Percentiles rank a stretch among this genome's conserved stretches.
Evolutionary conservation across 2,329 filamentous ascomycete species (phyloP).

Genomic region (Ophiostoma novo-ulmi): DNA sequence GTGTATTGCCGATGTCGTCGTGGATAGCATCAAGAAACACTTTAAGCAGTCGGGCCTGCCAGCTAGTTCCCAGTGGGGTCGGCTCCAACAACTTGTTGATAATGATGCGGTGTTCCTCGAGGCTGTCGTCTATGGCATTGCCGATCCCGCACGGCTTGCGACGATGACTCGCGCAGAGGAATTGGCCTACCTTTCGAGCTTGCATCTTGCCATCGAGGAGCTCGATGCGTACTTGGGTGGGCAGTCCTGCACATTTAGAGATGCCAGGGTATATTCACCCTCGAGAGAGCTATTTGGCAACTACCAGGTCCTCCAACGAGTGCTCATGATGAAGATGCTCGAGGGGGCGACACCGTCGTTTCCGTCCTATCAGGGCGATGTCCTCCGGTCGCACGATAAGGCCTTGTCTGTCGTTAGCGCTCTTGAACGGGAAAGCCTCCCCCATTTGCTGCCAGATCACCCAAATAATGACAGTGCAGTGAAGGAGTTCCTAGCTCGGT

Average conservation of each 20-base stretch:
- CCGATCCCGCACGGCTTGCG: slow-evolving; percentile 27
- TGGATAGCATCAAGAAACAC: neutral
- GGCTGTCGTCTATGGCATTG: slow-evolving; percentile 31
- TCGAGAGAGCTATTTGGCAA: slow-evolving; percentile 7
- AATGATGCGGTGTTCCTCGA: slow-evolving; percentile 32
- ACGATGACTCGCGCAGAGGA: slow-evolving; percentile 13
- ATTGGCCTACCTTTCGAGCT: neutral
- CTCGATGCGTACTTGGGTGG: neutral
- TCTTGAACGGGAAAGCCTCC: neutral
- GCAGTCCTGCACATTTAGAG: neutral
- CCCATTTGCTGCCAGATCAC: neutral
- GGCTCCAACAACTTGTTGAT: slow-evolving; percentile 8
- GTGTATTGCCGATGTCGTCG: slow-evolving; percentile 17
- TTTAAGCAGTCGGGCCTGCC: slow-evolving; percentile 22
- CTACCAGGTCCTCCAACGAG: neutral
- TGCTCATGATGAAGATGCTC: slow-evolving; percentile 16
- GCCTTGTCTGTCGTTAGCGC: neutral
- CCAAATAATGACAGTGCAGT: neutral
- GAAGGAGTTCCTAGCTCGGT: neutral
- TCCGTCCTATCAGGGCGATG: neutral
- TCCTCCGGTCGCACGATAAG: neutral
- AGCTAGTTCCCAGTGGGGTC: slow-evolving; percentile 34
- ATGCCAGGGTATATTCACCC: neutral
- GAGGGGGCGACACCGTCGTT: neutral
- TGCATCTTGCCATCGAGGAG: slow-evolving; percentile 6